Percentiles rank a stretch among this genome's conserved stretches.
Conservation (phyloP, 495 filamentous ascomycete species). For the Penicillium psychrofluorescens region DNA sequence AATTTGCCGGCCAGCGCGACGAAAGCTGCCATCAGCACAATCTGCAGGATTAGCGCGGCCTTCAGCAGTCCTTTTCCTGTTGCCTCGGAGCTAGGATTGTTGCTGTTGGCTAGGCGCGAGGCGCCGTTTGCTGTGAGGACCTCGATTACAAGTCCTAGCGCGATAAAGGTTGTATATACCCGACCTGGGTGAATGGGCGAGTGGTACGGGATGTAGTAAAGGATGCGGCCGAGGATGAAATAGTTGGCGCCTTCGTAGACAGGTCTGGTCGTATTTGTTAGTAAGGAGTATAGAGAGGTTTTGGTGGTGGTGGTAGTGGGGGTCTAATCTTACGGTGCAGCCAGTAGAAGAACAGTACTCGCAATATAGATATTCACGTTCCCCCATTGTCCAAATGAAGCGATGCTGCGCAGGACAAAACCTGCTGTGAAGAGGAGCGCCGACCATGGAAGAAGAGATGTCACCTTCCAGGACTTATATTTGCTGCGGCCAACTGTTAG, state of each 20-base stretch:
- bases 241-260: conserved; percentile 71
- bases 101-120: conserved; percentile 45
- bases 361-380: conserved; percentile 52
- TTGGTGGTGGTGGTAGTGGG: too few relatives aligned
- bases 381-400: conserved; percentile 49
- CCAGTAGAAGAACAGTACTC: conserved; percentile 53
- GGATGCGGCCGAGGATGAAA: conserved; percentile 64
- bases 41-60: conserved; percentile 59
- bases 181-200: conserved; percentile 72
- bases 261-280: conserved; percentile 36
- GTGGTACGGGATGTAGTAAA: conserved; percentile 73
- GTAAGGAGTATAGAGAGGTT: not conserved
- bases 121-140: conserved; percentile 64
- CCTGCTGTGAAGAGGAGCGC: conserved; percentile 47
- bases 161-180: conserved; percentile 67
- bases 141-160: conserved; percentile 56
- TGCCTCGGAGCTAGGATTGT: conserved; percentile 32
- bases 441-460: conserved; percentile 47
- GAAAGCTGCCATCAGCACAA: conserved; percentile 57
- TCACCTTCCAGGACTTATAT: conserved; percentile 46
- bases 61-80: conserved; percentile 56
- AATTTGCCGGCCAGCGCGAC: conserved; percentile 50
- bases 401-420: conserved; percentile 50
- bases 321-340: conserved; percentile 49
- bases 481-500: conserved; percentile 13